Evolutionary conservation across 2,329 filamentous ascomycete species (phyloP), one percentile per base, ranked within the genome.

Genomic region (Ophiobolus disseminans): DNA sequence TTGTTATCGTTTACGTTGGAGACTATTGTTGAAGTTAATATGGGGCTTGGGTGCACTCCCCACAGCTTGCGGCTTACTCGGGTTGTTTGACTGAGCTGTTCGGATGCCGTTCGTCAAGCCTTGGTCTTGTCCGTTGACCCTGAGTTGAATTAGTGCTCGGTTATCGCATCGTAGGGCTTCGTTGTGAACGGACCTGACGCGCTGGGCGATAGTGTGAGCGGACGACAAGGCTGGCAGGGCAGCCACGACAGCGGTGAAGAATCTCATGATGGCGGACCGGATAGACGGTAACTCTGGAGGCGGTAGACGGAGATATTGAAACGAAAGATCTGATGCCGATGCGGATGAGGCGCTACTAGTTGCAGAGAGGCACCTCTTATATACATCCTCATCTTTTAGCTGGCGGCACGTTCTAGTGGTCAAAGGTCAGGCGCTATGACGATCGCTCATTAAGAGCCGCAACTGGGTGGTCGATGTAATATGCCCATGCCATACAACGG

Each of bases 91-190:
- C 14, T 65, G 72, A 1, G 80, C 77, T 2, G 78, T 77, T 10
- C 80, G 76, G 44, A 82, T 75, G 11, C 79, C 80, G 51, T 74
- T 75, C 22, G 80, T 73, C 54, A 78, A 75, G 42, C 79, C 80
- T 56, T 80, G 73, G 53, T 82, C 78, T 16, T 68, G 70, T 17
- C 54, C 60, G 34, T 66, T 66, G 26, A 66, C 51, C n/a, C 63
- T 61, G 20, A 6, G 7, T 41, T 49, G 50, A 28, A 6, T 26
- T 19, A 17, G 25, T 20, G 16, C 5, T 32, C 19, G 26, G 2
- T 22, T n/a, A 14, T 28, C 2, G 7, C 30, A 3, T 8, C n/a
- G n/a, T 32, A 7, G 9, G 3, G n/a, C 3, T 11, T 4, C 7
- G 16, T 14, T 10, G 22, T 4, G 1, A 17, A 26, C 22, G 19